These are phyloP conservation scores for Oryza nivara DNA, from an alignment of 176 grass and related monocot species.

Conservation along the genomic window DNA sequence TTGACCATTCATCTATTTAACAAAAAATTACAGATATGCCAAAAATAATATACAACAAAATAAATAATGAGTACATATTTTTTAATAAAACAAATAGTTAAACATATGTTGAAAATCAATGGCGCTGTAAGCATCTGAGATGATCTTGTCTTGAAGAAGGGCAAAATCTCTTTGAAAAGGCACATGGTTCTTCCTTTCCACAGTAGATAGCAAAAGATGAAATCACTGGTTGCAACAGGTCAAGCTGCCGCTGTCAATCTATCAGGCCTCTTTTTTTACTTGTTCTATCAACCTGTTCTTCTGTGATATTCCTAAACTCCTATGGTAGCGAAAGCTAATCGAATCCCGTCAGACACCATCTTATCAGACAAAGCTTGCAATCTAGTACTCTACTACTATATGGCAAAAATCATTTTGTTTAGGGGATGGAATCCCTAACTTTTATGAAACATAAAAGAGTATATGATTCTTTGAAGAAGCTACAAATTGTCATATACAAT, in stretches of 20 bases:
- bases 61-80: too few species aligned
- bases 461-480: background rate
- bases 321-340: slow-evolving; percentile 14
- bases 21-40: too few species aligned
- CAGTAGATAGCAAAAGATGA: background rate
- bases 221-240: slow-evolving; percentile 16
- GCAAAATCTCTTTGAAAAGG: background rate
- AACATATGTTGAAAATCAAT: too few species aligned
- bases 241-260: slow-evolving; percentile 18
- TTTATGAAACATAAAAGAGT: background rate
- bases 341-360: background rate
- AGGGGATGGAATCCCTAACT: background rate
- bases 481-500: background rate
- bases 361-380: background rate
- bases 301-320: background rate
- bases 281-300: slow-evolving; percentile 16
- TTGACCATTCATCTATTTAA: too few species aligned
- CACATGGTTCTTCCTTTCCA: slow-evolving; percentile 20
- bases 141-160: background rate
- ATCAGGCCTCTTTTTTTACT: background rate
- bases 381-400: background rate
- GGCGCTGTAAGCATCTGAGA: background rate
- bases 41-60: too few species aligned
- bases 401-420: background rate
- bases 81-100: too few species aligned